Evolutionary conservation across 768 basidiomycete species (phyloP), one percentile per base, ranked within the genome.

Genomic region (Leccinum arenicola): DNA sequence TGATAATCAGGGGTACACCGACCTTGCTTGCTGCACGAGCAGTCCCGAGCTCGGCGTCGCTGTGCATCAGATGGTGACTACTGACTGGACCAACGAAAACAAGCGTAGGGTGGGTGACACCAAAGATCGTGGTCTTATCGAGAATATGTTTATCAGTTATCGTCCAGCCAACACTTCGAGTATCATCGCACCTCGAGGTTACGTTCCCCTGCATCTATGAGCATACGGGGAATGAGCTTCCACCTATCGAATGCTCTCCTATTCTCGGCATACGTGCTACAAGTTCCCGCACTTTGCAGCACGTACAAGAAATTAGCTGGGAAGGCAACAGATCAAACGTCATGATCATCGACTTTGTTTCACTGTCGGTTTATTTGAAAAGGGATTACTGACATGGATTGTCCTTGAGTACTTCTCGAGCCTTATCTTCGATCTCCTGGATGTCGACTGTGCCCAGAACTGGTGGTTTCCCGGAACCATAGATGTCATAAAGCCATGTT

Each of bases 221-320:
- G 77, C 75, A 83, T 74, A 11, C 81, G 77, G 9, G 84, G 84
- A 21, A 85, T 70, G 61, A 87, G 83, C 43, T 78, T 75, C 79
- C 81, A 84, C 17, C 75, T 71, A 59, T 81, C 80, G 66, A 84
- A 80, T 0, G 84, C 82, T 61, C 82, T 79, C 50, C 80, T 75
- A 66, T 93, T 93, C 60, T 82, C 83, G 29, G 71, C 76, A 68
- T 85, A 81, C 3, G 92, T 93, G 27, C 79, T 75, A 57, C 77
- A 75, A 5, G 83, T 81, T 0, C 92, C 91, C 4, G 91, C 90
- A 63, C 83, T 85, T 50, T 87, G 88, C 56, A 78, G 78, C 5
- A 87, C 84, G 65, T 91, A 93, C 69, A 80, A 73, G 74, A 86
- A 93, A 9, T 87, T 80, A 70, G 45, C 84, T 89, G 77, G 4